phyloP scores from a whole-genome alignment of 1,139 yeast species.

The Hemisphaericaspora xylanilytica region DNA sequence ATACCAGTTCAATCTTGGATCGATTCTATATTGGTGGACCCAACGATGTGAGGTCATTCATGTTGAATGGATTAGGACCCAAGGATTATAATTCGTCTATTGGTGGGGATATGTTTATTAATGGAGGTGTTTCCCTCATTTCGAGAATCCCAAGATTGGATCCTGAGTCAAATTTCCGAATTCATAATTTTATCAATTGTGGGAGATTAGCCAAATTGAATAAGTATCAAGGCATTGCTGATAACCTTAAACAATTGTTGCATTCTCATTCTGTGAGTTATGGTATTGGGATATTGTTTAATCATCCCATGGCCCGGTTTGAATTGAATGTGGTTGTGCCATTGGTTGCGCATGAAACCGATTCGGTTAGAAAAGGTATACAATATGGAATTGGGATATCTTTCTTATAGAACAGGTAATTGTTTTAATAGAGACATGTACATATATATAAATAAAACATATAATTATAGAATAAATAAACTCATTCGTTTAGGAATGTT shows the following conservation, averaged over 20 bases:
- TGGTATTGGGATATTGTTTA: conserved; percentile 78
- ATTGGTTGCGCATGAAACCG: conserved; percentile 59
- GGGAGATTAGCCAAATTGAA: conserved; percentile 61
- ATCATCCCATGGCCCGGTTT: conserved; percentile 87
- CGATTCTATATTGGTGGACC: conserved; percentile 68
- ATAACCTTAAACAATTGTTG: conserved; percentile 25
- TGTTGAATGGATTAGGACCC: conserved; percentile 83
- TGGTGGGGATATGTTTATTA: conserved; percentile 79
- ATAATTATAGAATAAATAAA: no score
- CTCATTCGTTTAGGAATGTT: no score
- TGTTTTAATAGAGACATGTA: conserved; percentile 4
- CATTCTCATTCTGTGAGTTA: conserved; percentile 49
- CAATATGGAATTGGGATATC: conserved; percentile 93
- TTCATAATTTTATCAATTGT: conserved; percentile 70
- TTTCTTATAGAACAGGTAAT: conserved; percentile 46
- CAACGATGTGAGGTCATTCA: conserved; percentile 75
- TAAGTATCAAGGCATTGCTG: conserved; percentile 18
- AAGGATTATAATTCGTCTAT: conserved; percentile 56
- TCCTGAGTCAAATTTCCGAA: conserved; percentile 59
- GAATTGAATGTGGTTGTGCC: conserved; percentile 89
- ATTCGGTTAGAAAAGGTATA: conserved; percentile 74
- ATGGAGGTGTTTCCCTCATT: conserved; percentile 69
- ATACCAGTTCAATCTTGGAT: conserved; percentile 54
- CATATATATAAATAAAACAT: no score
- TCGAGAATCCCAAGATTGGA: conserved; percentile 61